These are phyloP conservation scores for Knoxia roxburghii DNA, from an alignment of 257 asterid genomes.

Conservation along the genomic window DNA sequence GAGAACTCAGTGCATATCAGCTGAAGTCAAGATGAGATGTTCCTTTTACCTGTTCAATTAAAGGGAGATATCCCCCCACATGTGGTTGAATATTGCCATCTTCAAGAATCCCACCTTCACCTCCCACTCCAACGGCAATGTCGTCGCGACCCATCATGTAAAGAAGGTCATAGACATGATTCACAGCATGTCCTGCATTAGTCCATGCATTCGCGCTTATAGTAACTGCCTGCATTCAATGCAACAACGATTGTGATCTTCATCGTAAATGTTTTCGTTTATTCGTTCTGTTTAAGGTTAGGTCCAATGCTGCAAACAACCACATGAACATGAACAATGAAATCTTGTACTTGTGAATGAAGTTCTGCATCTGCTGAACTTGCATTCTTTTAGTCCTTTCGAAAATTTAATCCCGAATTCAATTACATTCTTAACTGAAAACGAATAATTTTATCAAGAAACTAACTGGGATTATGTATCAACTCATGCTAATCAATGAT, in stretches of 20 bases:
- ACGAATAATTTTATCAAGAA: not conserved
- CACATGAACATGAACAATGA: not conserved
- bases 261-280: not conserved
- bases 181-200: constrained; percentile 69
- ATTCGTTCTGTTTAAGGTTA: not conserved
- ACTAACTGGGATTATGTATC: not conserved
- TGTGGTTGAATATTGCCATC: constrained; percentile 61
- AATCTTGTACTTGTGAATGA: not conserved
- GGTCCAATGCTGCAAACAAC: not conserved
- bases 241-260: not conserved
- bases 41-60: constrained; percentile 71
- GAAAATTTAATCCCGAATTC: no score
- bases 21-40: not conserved
- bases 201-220: constrained; percentile 69
- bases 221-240: constrained; percentile 61
- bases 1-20: not conserved
- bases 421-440: no score
- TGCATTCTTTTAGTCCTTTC: no score
- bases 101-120: constrained; percentile 78
- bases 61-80: constrained; percentile 89
- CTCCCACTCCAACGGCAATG: constrained; percentile 81
- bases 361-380: not conserved
- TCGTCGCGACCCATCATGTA: constrained; percentile 94
- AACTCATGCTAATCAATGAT: not conserved
- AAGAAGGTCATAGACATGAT: constrained; percentile 76